Evolutionary conservation across 2,329 filamentous ascomycete genomes (phyloP).

Genomic region (Fusarium coicis): DNA sequence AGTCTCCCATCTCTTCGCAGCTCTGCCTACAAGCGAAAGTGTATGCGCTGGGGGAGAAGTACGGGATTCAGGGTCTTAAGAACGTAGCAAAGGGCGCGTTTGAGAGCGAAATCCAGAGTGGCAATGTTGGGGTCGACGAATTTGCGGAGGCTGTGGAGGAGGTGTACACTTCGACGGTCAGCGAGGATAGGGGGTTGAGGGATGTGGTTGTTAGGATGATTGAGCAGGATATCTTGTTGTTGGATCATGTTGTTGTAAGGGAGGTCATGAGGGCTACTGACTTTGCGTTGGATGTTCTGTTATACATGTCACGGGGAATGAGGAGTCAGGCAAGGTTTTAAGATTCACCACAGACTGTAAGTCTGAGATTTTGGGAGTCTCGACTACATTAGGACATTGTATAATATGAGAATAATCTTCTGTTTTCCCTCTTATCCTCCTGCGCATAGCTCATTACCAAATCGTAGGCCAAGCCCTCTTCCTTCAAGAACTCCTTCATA

Average conservation of each 20-base stretch:
- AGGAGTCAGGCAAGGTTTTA: background rate
- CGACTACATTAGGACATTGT: background rate
- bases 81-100: fast-evolving
- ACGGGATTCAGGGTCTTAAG: fast-evolving
- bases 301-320: background rate
- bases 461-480: background rate
- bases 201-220: background rate
- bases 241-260: background rate
- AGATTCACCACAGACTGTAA: background rate
- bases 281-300: background rate
- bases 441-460: background rate
- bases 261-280: background rate
- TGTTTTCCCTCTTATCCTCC: no score
- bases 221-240: background rate
- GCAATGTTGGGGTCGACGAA: fast-evolving
- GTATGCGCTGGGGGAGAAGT: fast-evolving
- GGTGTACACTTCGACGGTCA: background rate
- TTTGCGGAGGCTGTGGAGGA: background rate
- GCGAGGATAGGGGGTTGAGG: background rate
- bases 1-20: fast-evolving
- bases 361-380: background rate
- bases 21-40: background rate
- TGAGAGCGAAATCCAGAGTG: background rate
- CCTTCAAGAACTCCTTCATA: background rate
- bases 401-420: fast-evolving